Evolutionary conservation across 257 asterid genomes (phyloP), one percentile per base, ranked within the genome.

Genomic region (Forsythia suspensa): DNA sequence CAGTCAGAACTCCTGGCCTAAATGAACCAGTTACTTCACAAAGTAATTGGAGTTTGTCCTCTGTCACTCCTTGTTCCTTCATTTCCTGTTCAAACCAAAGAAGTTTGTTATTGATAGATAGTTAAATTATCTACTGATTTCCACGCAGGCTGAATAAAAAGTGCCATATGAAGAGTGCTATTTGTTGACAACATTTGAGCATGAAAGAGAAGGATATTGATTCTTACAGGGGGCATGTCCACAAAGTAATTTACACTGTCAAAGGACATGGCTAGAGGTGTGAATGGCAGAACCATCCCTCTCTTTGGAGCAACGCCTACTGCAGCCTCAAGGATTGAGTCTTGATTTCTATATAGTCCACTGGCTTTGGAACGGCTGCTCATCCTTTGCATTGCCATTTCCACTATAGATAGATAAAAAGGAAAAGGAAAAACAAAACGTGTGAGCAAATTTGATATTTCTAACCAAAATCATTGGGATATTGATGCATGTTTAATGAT

Each of bases 1-100:
- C 94, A 51, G 96, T 91, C 85, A 91, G 71, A 73, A 91, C 90
- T 67, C 96, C 91, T 9, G 96, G 94, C 89, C 92, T 88, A 57
- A 89, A 91, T 72, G 92, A 84, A 65, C 96, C 92, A 10, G 92
- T 91, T 18, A 91, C 82, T 21, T 76, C 92, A 39, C 85, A 67
- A 8, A 91, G 91, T 73, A 91, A 65, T 66, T 86, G 96, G 78
- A 91, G 89, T 80, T 71, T 89, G 73, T 86, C 91, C 73, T 82
- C 94, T 20, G 80, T 76, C 59, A 81, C 88, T 71, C 93, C 92
- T 69, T 83, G 90, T 55, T 84, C 94, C 80, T 76, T 90, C 86
- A 85, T 84, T 77, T 79, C 91, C 94, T 91, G 84, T 24, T 21
- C 55, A 82, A 76, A 29, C 48, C 8, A 36, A 18, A 63, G 2